phyloP scores from a whole-genome alignment of 306 rosid genomes.

The Glycine latifolia region DNA sequence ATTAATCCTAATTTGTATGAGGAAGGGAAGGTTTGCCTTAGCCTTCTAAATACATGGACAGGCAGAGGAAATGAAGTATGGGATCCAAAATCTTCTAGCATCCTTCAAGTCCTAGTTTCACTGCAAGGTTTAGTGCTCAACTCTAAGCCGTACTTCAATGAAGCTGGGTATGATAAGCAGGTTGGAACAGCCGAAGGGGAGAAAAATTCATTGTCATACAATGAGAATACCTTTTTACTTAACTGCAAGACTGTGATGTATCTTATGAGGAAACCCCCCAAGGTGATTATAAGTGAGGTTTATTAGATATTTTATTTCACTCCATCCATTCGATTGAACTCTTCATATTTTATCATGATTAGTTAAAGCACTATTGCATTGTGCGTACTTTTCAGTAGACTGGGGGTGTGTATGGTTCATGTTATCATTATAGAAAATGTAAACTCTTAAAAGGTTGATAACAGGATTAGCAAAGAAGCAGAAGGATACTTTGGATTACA shows the following conservation, averaged over 20 bases:
- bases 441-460: constrained; percentile 7
- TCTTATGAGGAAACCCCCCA: constrained; percentile 91
- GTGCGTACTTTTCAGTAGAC: constrained; percentile 1
- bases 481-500: background rate
- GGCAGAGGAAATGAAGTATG: constrained; percentile 99
- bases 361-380: constrained; percentile 1
- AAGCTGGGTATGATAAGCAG: constrained; percentile 99
- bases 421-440: background rate
- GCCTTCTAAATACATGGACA: constrained; percentile 99
- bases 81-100: constrained; percentile 98
- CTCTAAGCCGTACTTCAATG: constrained; percentile 95
- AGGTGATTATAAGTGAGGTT: constrained; percentile 63
- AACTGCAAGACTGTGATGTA: constrained; percentile 96
- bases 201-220: constrained; percentile 94
- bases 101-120: constrained; percentile 97
- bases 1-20: constrained; percentile 96
- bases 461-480: background rate
- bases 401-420: background rate
- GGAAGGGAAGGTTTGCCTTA: constrained; percentile 99
- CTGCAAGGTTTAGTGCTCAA: constrained; percentile 96
- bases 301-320: background rate
- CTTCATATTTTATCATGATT: constrained; percentile 14
- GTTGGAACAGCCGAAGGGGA: constrained; percentile 98
- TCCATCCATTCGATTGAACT: background rate
- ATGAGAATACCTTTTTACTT: constrained; percentile 89